Evolutionary conservation across 1,139 yeast genomes (phyloP).

Genomic region (Taiozyma sp.): DNA sequence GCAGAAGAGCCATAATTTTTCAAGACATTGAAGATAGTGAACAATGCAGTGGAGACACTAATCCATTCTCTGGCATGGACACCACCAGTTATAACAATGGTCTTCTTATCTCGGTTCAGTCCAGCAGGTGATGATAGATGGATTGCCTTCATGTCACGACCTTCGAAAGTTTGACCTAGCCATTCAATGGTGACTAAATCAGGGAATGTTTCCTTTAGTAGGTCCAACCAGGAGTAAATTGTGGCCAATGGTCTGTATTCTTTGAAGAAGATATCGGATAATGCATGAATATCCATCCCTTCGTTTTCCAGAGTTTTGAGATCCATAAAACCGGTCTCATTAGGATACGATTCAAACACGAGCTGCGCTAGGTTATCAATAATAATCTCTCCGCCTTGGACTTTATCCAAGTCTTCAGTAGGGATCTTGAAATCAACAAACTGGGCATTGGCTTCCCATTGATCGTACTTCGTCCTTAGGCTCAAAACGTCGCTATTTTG

Average conservation of each 20-base stretch:
- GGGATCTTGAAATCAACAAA: constrained; percentile 38
- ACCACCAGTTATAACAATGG: constrained; percentile 79
- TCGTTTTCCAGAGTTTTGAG: constrained; percentile 1
- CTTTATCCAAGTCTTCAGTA: constrained; percentile 9
- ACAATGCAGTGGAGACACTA: constrained; percentile 66
- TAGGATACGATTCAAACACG: constrained; percentile 52
- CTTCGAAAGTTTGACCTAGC: constrained; percentile 74
- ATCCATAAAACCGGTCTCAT: constrained; percentile 1
- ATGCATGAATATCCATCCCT: constrained; percentile 8
- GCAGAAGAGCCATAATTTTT: constrained; percentile 38
- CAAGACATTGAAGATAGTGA: constrained; percentile 52
- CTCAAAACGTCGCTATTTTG: constrained; percentile 23
- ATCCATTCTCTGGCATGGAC: constrained; percentile 93
- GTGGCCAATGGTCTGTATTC: constrained; percentile 67
- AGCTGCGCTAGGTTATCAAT: constrained; percentile 54
- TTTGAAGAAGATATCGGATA: constrained; percentile 49
- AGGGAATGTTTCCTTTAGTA: constrained; percentile 54
- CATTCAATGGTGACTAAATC: constrained; percentile 53
- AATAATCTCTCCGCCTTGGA: constrained; percentile 28
- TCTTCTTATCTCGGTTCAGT: constrained; percentile 49
- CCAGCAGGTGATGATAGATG: constrained; percentile 51
- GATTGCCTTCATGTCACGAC: constrained; percentile 62
- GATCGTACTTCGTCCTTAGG: constrained; percentile 24
- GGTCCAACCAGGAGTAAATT: constrained; percentile 67
- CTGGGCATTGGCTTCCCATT: constrained; percentile 30